Percentiles rank a stretch among this genome's conserved stretches.
Conservation (phyloP, 306 rosid species). For the Gleditsia sinensis region DNA sequence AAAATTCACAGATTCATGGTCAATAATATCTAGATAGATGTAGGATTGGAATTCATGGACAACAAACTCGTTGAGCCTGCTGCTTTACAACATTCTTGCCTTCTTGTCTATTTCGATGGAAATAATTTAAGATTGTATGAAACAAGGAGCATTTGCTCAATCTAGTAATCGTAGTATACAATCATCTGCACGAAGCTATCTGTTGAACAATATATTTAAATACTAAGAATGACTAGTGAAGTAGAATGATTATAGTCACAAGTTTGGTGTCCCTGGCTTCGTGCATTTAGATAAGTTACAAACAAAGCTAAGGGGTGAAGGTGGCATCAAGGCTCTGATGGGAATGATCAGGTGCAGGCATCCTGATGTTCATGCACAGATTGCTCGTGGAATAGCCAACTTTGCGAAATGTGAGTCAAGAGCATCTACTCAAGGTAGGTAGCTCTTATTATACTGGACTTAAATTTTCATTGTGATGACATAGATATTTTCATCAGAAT, state of each 20-base stretch:
- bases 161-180: not conserved
- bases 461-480: not conserved
- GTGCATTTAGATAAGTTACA: slow-evolving; percentile 74
- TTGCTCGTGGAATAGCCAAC: slow-evolving; percentile 98
- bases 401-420: slow-evolving; percentile 95
- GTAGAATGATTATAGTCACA: slow-evolving; percentile 28
- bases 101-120: slow-evolving; percentile 7
- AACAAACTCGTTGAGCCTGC: slow-evolving; percentile 29
- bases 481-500: slow-evolving; percentile 1
- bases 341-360: slow-evolving; percentile 97
- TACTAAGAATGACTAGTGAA: slow-evolving; percentile 5
- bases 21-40: slow-evolving; percentile 10
- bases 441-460: slow-evolving; percentile 1
- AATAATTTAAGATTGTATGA: not conserved
- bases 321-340: slow-evolving; percentile 86
- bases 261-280: slow-evolving; percentile 13
- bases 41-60: slow-evolving; percentile 1
- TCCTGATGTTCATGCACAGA: slow-evolving; percentile 98
- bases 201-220: slow-evolving; percentile 12
- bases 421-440: slow-evolving; percentile 87
- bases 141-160: slow-evolving; percentile 11
- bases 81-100: slow-evolving; percentile 5
- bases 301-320: slow-evolving; percentile 74
- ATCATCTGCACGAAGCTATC: slow-evolving; percentile 14
- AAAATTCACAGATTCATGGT: not conserved